phyloP scores from a whole-genome alignment of 331 rosid genomes.

The Prunus yedoensis region DNA sequence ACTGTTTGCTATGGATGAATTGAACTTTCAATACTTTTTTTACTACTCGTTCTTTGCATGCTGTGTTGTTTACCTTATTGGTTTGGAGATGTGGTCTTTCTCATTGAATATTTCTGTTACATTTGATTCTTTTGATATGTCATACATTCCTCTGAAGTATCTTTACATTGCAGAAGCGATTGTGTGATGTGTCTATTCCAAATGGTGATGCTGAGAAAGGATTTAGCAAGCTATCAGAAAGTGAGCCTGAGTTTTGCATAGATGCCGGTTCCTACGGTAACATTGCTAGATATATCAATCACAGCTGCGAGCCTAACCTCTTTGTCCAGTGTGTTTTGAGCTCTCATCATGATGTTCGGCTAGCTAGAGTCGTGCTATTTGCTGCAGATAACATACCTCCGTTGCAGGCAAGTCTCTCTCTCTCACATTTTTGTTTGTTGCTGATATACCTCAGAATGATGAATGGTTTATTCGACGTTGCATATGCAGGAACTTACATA shows the following conservation, averaged over 20 bases:
- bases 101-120: not conserved
- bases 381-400: constrained; percentile 42
- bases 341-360: constrained; percentile 33
- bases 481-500: constrained; percentile 37
- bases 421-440: not conserved
- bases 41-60: not conserved
- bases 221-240: constrained; percentile 15
- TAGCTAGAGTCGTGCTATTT: constrained; percentile 36
- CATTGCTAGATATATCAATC: constrained; percentile 43
- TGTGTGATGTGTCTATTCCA: constrained; percentile 31
- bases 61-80: not conserved
- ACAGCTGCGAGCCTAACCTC: constrained; percentile 46
- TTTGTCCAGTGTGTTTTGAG: constrained; percentile 45
- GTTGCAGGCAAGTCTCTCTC: constrained; percentile 19
- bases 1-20: not conserved
- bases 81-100: no score
- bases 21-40: not conserved
- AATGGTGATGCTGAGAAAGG: not conserved
- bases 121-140: not conserved
- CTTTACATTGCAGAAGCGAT: constrained; percentile 25
- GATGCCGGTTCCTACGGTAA: constrained; percentile 36
- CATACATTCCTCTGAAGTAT: not conserved
- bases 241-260: constrained; percentile 30
- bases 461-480: not conserved
- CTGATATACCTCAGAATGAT: not conserved